Percentiles rank a stretch among this genome's conserved stretches.
phyloP scores from a whole-genome alignment of 2,329 filamentous ascomycete species.

The Meredithiella fracta region DNA sequence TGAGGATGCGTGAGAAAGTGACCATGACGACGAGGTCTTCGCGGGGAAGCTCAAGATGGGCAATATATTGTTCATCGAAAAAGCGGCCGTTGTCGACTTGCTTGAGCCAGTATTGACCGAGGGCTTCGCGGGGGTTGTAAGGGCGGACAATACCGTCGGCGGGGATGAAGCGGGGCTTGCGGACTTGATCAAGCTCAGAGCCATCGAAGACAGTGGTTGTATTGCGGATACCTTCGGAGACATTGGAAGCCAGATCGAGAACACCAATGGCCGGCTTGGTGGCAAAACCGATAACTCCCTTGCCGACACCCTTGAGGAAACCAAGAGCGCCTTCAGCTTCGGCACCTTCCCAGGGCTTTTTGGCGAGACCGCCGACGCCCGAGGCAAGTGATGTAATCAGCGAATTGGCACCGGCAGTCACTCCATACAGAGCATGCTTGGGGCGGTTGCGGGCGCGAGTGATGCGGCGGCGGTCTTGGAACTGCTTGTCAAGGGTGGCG shows the following conservation, averaged over 20 bases:
- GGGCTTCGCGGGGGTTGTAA: conserved; percentile 83
- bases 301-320: conserved; percentile 95
- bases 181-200: conserved; percentile 82
- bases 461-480: conserved; percentile 90
- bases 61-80: conserved; percentile 96
- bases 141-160: conserved; percentile 86
- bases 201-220: conserved; percentile 97
- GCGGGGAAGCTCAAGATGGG: conserved; percentile 76
- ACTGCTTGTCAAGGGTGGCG: conserved; percentile 94
- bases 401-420: conserved; percentile 87
- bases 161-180: conserved; percentile 83
- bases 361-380: conserved; percentile 80
- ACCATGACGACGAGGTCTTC: conserved; percentile 85
- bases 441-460: conserved; percentile 82
- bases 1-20: conserved; percentile 72
- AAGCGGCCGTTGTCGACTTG: conserved; percentile 94
- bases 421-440: conserved; percentile 92
- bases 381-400: conserved; percentile 85
- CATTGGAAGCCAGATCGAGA: conserved; percentile 90
- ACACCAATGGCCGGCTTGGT: conserved; percentile 96
- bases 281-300: conserved; percentile 81
- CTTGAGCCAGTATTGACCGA: conserved; percentile 98
- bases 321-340: conserved; percentile 88
- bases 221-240: conserved; percentile 94
- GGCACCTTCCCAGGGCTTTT: conserved; percentile 86